These are phyloP conservation scores for Nicotiana obtusifolia DNA, from an alignment of 257 asterid species.

Conservation along the genomic window DNA sequence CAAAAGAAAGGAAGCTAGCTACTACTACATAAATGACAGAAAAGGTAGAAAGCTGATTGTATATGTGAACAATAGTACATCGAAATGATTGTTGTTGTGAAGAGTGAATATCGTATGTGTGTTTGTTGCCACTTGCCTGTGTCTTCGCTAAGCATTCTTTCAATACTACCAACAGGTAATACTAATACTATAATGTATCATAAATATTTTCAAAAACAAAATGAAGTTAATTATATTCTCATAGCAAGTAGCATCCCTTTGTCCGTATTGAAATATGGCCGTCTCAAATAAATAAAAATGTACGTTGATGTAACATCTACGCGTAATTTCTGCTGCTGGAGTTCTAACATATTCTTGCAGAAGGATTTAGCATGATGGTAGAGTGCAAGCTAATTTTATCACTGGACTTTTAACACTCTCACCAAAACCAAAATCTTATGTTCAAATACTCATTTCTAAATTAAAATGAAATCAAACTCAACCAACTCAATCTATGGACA, in stretches of 20 bases:
- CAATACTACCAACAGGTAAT: slow-evolving; percentile 32
- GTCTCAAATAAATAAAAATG: slow-evolving; percentile 9
- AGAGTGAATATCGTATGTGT: slow-evolving; percentile 32
- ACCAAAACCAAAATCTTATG: slow-evolving; percentile 28
- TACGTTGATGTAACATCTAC: not conserved
- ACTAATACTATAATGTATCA: not conserved
- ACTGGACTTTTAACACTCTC: not conserved
- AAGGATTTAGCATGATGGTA: not conserved
- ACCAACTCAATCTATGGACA: slow-evolving; percentile 28
- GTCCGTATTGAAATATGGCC: slow-evolving; percentile 31
- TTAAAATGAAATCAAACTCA: slow-evolving; percentile 21
- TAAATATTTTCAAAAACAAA: not conserved
- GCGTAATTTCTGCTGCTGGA: not conserved
- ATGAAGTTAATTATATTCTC: not conserved
- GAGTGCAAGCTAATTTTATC: not conserved
- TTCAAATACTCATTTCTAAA: slow-evolving; percentile 17
- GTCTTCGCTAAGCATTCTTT: slow-evolving; percentile 18
- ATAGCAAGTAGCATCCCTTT: slow-evolving; percentile 27
- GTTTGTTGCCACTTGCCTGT: slow-evolving; percentile 15
- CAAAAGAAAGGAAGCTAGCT: not conserved
- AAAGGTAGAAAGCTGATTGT: not conserved
- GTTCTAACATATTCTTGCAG: not conserved
- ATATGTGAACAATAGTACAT: slow-evolving; percentile 11
- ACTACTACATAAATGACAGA: not conserved
- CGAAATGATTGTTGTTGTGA: slow-evolving; percentile 48